A percentile compares a stretch with the other conserved stretches of the same genome.
Evolutionary conservation across 345 rosid genomes (phyloP).

Genomic region (Triadica sebifera): DNA sequence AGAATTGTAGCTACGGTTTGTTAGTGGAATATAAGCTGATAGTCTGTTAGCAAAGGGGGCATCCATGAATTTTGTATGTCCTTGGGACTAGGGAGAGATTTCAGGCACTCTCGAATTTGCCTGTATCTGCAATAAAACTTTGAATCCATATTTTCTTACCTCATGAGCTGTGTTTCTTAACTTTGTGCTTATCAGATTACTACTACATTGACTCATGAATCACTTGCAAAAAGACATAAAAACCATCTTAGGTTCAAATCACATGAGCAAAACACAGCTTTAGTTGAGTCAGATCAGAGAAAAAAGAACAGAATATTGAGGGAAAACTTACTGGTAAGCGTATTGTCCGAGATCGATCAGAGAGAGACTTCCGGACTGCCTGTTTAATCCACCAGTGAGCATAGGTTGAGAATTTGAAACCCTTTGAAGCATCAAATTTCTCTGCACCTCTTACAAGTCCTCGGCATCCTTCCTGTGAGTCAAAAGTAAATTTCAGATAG

Average conservation of each 20-base stretch:
- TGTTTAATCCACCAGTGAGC: slow-evolving; percentile 99
- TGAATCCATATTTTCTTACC: too few relatives aligned
- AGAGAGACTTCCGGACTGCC: slow-evolving; percentile 79
- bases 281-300: background rate
- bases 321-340: slow-evolving; percentile 69
- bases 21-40: too few relatives aligned
- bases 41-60: too few relatives aligned
- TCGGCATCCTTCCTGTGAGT: slow-evolving; percentile 82
- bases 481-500: slow-evolving; percentile 19
- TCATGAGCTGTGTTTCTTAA: too few relatives aligned
- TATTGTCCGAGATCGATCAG: slow-evolving; percentile 83
- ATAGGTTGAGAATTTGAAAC: slow-evolving; percentile 95
- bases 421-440: slow-evolving; percentile 92
- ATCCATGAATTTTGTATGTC: too few relatives aligned
- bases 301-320: slow-evolving; percentile 5
- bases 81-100: too few relatives aligned
- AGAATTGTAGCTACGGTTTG: too few relatives aligned
- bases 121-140: too few relatives aligned
- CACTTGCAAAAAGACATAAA: background rate
- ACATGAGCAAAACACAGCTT: slow-evolving; percentile 2
- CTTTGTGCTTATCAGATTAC: too few relatives aligned
- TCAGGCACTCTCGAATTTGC: too few relatives aligned
- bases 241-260: background rate
- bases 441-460: slow-evolving; percentile 89
- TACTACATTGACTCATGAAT: too few relatives aligned